phyloP scores from a whole-genome alignment of 306 rosid species.

The Aeschynomene evenia region DNA sequence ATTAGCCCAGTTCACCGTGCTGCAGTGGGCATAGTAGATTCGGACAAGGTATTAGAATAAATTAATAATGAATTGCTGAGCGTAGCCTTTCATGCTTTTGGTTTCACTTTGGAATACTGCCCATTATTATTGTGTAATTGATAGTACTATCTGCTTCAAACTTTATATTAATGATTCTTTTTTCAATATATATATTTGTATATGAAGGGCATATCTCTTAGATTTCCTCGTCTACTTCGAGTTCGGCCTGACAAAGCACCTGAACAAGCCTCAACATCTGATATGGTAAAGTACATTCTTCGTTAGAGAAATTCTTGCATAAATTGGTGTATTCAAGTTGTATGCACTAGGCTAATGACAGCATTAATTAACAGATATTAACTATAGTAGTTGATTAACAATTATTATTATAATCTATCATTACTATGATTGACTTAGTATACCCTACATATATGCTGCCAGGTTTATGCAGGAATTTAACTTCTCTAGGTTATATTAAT shows the following conservation, averaged over 20 bases:
- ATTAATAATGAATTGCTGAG: not conserved
- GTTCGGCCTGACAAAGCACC: conserved; percentile 82
- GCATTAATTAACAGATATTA: not conserved
- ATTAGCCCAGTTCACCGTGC: conserved; percentile 94
- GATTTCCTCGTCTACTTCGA: conserved; percentile 83
- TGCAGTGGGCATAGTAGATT: conserved; percentile 77
- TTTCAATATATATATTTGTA: no score
- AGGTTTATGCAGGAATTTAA: not conserved
- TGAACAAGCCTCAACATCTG: conserved; percentile 81
- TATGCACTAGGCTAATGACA: not conserved
- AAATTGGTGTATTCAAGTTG: not conserved
- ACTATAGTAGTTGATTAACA: not conserved
- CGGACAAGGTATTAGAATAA: conserved; percentile 63
- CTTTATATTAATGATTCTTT: no score
- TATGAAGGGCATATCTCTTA: conserved; percentile 93
- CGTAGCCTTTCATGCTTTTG: not conserved
- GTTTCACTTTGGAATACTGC: conserved; percentile 1
- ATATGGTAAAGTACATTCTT: conserved; percentile 51
- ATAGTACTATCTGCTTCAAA: not conserved
- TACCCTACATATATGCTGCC: not conserved
- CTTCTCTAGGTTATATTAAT: not conserved
- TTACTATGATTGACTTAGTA: not conserved
- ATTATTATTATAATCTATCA: not conserved
- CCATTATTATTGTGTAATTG: conserved; percentile 16
- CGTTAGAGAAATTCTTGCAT: not conserved